These are phyloP conservation scores for Piper longum DNA, from an alignment of 164 flowering plant species.

Conservation along the genomic window DNA sequence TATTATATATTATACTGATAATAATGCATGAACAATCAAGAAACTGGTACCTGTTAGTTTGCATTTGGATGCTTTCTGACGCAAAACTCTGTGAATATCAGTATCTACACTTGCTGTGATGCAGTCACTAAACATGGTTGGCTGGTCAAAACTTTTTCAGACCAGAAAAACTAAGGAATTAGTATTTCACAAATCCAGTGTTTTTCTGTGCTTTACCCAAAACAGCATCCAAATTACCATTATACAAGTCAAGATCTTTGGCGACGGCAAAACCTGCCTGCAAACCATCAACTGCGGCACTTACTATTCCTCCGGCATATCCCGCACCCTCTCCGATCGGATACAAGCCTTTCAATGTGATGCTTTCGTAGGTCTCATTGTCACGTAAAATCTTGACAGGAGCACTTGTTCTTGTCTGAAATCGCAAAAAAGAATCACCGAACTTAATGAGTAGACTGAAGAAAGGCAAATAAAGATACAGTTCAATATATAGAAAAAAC, in stretches of 20 bases:
- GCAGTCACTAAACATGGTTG: background rate
- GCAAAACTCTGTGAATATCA: background rate
- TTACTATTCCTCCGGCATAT: slow-evolving; percentile 95
- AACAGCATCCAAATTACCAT: slow-evolving; percentile 41
- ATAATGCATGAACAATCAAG: too few species aligned
- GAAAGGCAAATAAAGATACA: too few species aligned
- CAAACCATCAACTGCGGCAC: slow-evolving; percentile 98
- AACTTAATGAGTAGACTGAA: background rate
- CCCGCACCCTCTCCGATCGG: slow-evolving; percentile 99
- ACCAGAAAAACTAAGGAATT: slow-evolving; percentile 2
- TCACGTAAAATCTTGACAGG: slow-evolving; percentile 72
- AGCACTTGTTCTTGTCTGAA: slow-evolving; percentile 93
- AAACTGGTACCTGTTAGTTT: too few species aligned
- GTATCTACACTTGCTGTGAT: background rate
- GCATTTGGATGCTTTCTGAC: too few species aligned
- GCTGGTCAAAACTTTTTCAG: background rate
- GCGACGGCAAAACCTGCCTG: slow-evolving; percentile 87
- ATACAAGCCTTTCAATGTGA: slow-evolving; percentile 63
- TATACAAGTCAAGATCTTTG: slow-evolving; percentile 35
- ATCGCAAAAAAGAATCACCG: background rate
- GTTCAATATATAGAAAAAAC: too few species aligned
- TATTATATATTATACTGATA: too few species aligned
- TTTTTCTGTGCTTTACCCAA: slow-evolving; percentile 57
- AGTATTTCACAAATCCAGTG: slow-evolving; percentile 55
- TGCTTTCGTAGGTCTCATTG: slow-evolving; percentile 61